Conservation (phyloP, 495 filamentous ascomycete genomes). For the Sporormia fimetaria region DNA sequence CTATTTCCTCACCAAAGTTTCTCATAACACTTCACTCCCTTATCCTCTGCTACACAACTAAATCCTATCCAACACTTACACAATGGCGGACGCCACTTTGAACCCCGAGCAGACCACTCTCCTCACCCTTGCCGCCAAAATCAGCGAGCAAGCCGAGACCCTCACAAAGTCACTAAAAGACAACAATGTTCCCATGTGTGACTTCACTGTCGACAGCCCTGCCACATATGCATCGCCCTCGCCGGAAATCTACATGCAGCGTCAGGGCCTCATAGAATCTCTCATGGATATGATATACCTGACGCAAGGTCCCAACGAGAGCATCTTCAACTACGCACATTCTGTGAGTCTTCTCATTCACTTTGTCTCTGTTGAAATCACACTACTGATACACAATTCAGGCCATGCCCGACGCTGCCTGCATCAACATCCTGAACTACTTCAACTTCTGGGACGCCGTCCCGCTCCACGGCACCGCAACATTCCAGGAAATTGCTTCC, state of each 20-base stretch:
- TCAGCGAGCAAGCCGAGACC: constrained; percentile 3
- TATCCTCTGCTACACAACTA: too few species aligned
- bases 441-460: constrained; percentile 21
- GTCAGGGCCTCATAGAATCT: constrained; percentile 9
- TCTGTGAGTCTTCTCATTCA: neutral
- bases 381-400: neutral
- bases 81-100: too few species aligned
- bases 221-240: neutral
- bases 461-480: constrained; percentile 7
- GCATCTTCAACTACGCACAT: constrained; percentile 17
- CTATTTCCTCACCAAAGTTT: too few species aligned
- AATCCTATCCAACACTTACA: too few species aligned
- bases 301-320: constrained; percentile 12
- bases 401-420: constrained; percentile 11
- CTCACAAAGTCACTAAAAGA: constrained; percentile 7
- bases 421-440: constrained; percentile 14
- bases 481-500: constrained; percentile 7
- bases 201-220: constrained; percentile 11
- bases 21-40: too few species aligned
- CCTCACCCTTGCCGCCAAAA: constrained; percentile 1
- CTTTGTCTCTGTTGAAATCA: too few species aligned
- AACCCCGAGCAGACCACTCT: too few species aligned
- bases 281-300: constrained; percentile 6
- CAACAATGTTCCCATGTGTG: constrained; percentile 5
- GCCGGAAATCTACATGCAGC: constrained; percentile 3